A percentile compares a stretch with the other conserved stretches of the same genome.
Conservation (phyloP, 2,329 filamentous ascomycete species). For the Huntiella abstrusa region DNA sequence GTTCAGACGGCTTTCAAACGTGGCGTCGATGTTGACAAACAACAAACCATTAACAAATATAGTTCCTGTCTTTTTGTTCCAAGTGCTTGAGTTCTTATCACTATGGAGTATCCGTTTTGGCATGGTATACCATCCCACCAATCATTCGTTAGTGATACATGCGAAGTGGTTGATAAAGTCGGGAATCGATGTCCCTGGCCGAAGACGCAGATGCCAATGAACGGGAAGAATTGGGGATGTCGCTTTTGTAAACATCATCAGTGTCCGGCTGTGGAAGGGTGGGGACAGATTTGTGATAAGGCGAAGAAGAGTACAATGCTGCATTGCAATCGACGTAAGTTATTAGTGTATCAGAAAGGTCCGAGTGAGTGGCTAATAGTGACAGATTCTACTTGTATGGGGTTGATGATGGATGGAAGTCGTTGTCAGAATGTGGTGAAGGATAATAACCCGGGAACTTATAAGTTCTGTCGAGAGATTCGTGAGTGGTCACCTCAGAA, state of each 20-base stretch:
- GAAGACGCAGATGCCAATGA: neutral
- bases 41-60: no score
- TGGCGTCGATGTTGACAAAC: no score
- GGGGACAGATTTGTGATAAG: neutral
- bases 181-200: constrained; percentile 3
- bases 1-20: no score
- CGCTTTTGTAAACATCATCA: constrained; percentile 3
- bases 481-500: constrained; percentile 11
- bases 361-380: neutral
- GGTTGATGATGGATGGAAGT: constrained; percentile 1
- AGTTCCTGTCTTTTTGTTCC: no score
- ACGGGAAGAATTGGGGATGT: neutral
- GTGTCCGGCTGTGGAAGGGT: constrained; percentile 1
- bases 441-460: constrained; percentile 13
- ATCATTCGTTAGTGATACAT: neutral
- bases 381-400: constrained; percentile 12
- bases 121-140: neutral
- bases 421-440: constrained; percentile 13
- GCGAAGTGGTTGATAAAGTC: constrained; percentile 1
- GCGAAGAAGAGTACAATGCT: constrained; percentile 3
- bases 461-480: constrained; percentile 12
- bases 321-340: constrained; percentile 9
- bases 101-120: no score
- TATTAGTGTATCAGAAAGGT: neutral
- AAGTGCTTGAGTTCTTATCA: no score